phyloP scores from a whole-genome alignment of 371 early-diverging fungal genomes.

The Mucor indicus region DNA sequence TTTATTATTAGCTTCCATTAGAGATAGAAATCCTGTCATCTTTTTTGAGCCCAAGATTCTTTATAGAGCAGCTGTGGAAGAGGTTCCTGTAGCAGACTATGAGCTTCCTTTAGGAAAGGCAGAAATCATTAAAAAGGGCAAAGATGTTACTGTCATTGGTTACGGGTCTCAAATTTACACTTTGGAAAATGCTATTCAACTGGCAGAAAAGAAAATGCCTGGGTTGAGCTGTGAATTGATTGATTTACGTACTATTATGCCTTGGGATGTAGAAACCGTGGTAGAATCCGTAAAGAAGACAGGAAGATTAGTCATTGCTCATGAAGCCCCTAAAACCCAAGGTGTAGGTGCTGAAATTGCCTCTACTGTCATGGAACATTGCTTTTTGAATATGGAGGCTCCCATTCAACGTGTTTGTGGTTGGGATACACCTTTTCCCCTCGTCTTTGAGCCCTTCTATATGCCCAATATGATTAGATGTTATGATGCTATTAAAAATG shows the following conservation, averaged over 20 bases:
- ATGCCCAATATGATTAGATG: slow-evolving; percentile 87
- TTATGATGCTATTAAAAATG: slow-evolving; percentile 84
- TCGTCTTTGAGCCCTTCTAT: slow-evolving; percentile 93
- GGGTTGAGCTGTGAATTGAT: slow-evolving; percentile 93
- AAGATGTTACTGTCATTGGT: slow-evolving; percentile 90
- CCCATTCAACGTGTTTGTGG: slow-evolving; percentile 89
- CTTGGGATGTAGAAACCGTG: slow-evolving; percentile 94
- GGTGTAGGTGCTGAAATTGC: slow-evolving; percentile 97
- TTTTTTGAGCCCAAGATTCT: slow-evolving; percentile 97
- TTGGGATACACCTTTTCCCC: slow-evolving; percentile 95
- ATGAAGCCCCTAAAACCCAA: slow-evolving; percentile 92
- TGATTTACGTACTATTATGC: slow-evolving; percentile 89
- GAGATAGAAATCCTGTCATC: slow-evolving; percentile 93
- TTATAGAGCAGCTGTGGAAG: slow-evolving; percentile 95
- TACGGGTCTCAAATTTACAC: slow-evolving; percentile 95
- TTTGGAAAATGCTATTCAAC: slow-evolving; percentile 85
- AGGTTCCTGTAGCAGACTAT: slow-evolving; percentile 93
- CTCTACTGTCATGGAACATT: slow-evolving; percentile 84
- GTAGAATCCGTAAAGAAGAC: slow-evolving; percentile 94
- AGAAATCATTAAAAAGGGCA: slow-evolving; percentile 86
- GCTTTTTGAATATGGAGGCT: slow-evolving; percentile 80
- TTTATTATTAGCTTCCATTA: slow-evolving; percentile 86
- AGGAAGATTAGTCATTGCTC: slow-evolving; percentile 90
- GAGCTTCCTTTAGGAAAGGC: slow-evolving; percentile 92
- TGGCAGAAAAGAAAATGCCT: slow-evolving; percentile 86